A percentile compares a stretch with the other conserved stretches of the same genome.
Conservation (phyloP, 441 rosid genomes). For the Flueggea neowawraea region DNA sequence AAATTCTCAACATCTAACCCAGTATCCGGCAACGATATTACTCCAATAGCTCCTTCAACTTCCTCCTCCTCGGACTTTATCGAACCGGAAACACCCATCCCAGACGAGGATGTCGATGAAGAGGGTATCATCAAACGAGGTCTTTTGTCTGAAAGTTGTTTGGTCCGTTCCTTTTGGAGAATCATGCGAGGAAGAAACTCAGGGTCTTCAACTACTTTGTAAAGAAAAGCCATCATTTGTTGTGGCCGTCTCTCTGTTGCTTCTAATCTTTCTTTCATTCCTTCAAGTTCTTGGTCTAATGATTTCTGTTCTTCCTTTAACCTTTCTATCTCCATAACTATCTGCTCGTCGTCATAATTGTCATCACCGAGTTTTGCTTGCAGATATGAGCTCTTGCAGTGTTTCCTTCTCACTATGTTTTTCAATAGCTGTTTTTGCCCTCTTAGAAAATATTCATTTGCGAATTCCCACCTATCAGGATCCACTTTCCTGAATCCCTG, state of each 20-base stretch:
- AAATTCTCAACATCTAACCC: constrained; percentile 17
- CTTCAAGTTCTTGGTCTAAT: constrained; percentile 52
- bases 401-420: constrained; percentile 63
- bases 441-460: constrained; percentile 70
- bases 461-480: constrained; percentile 86
- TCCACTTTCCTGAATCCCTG: constrained; percentile 83
- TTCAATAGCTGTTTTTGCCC: constrained; percentile 68
- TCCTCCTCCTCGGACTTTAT: constrained; percentile 53
- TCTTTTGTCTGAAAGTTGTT: constrained; percentile 27
- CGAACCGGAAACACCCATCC: constrained; percentile 32
- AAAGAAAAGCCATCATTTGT: constrained; percentile 80
- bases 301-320: constrained; percentile 69
- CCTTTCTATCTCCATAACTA: constrained; percentile 63
- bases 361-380: constrained; percentile 26
- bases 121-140: constrained; percentile 35
- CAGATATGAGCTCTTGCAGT: constrained; percentile 23
- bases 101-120: constrained; percentile 29
- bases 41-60: constrained; percentile 26
- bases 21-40: constrained; percentile 32
- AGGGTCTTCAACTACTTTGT: constrained; percentile 73
- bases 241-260: constrained; percentile 81
- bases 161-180: constrained; percentile 41
- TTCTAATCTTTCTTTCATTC: constrained; percentile 68
- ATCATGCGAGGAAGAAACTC: constrained; percentile 70
- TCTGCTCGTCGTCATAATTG: constrained; percentile 56